Percentiles rank a stretch among this genome's conserved stretches.
These are phyloP conservation scores for Amoebophrya sp. DNA, from an alignment of 169 alveolate species.

Conservation along the genomic window DNA sequence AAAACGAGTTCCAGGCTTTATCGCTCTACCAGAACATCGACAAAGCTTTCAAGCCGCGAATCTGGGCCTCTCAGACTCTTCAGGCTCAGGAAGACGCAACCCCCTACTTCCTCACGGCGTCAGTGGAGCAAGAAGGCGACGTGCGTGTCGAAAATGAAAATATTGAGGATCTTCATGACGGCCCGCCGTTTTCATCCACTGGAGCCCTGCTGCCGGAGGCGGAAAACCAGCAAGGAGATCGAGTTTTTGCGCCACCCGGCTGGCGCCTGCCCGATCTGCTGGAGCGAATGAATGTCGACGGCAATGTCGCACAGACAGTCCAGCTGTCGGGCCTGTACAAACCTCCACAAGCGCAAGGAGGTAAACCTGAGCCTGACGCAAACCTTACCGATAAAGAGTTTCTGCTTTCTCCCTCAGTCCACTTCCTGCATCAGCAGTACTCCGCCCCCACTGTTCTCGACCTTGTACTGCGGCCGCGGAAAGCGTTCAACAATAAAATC, in stretches of 20 bases:
- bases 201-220: neutral
- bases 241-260: neutral
- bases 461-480: neutral
- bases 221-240: neutral
- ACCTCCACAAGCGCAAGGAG: no score
- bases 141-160: neutral
- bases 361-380: neutral
- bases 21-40: neutral
- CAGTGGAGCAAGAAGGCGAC: no score
- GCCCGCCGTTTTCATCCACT: neutral
- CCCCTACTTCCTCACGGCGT: neutral
- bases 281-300: no score
- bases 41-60: neutral
- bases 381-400: no score
- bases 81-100: neutral
- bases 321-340: no score
- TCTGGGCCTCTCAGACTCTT: neutral
- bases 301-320: no score
- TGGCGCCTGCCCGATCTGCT: no score
- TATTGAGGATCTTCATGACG: neutral
- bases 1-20: neutral
- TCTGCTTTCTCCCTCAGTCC: no score
- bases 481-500: no score
- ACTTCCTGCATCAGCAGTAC: neutral
- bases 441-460: neutral